Base-by-base conservation (phyloP, 2,329 filamentous ascomycete genomes). In the Stagonosporopsis rhizophila region DNA sequence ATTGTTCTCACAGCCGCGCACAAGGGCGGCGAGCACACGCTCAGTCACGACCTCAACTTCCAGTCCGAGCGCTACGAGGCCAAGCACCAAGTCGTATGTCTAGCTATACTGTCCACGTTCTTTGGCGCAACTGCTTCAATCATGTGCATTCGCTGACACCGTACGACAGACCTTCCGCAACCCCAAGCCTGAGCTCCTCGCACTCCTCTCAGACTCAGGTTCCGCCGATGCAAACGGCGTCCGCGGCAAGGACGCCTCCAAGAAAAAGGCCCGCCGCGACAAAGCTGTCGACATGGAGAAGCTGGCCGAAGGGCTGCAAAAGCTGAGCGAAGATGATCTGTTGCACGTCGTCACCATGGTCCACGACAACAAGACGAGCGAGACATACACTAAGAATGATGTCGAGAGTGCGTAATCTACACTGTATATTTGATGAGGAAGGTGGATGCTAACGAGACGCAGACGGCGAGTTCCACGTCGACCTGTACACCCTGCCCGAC, bases 391-490 rank as follows among this genome's bases (percentile, higher is more conserved):
- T 45, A 93, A 96, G 81, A 98, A 97, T 69, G 96, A 99, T 77
- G 86, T 97, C 55, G 95, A 99, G 71, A 90, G 92, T 96, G 80
- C 80, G 89, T 84, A 22, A 6, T 14, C 27, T 12, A 14, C 3
- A 44, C 15, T 32, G 4, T 17, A 2, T 40, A 8, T 23, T 20
- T 8, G 4, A 30, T 2, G 23, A 4, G 9, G 5, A 6, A 38
- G 6, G 34, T 12, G 34, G n/a, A 11, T 17, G 35, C 35, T 38
- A 38, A 38, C 12, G n/a, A 11, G 7, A 38, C 15, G 38, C 39
- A 91, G 92, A 93, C 72, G 95, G 95, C 71, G 95, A 99, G 79
- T 99, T 99, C 80, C 95, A 96, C 59, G 94, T 99, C 67, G 95
- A 99, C 73, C 84, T 99, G 56, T 98, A 96, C 80, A 98, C 95